Evolutionary conservation across 176 grass and related monocot species (phyloP).

Genomic region (Paspalum notatum): DNA sequence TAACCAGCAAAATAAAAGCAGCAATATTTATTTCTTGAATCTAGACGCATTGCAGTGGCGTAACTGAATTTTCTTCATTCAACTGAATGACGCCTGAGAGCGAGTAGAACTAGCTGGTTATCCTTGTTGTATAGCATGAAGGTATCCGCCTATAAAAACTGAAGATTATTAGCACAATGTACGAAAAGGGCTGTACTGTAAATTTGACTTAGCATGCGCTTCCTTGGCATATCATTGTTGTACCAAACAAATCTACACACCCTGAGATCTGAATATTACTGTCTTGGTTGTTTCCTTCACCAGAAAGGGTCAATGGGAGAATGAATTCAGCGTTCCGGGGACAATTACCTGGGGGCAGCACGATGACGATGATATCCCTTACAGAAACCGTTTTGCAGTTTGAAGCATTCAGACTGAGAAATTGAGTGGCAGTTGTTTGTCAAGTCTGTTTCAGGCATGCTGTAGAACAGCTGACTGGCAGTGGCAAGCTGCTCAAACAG

Average conservation of each 20-base stretch:
- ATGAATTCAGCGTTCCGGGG: not conserved
- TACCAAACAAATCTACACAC: not conserved
- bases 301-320: not conserved
- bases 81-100: no score
- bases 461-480: constrained; percentile 8
- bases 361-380: no score
- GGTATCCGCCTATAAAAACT: not conserved
- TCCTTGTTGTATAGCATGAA: not conserved
- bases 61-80: not conserved
- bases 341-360: not conserved
- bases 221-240: not conserved
- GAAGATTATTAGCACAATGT: not conserved
- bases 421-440: not conserved
- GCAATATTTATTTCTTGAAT: not conserved
- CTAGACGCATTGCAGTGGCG: constrained; percentile 14
- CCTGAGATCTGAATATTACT: not conserved
- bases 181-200: no score
- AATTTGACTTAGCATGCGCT: not conserved
- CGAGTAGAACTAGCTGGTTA: not conserved
- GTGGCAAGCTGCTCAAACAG: not conserved
- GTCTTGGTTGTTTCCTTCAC: not conserved
- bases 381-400: not conserved
- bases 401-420: constrained; percentile 23
- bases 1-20: constrained; percentile 16
- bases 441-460: not conserved